Conservation (phyloP, 2,329 filamentous ascomycete genomes). For the Diaporthe longicolla region DNA sequence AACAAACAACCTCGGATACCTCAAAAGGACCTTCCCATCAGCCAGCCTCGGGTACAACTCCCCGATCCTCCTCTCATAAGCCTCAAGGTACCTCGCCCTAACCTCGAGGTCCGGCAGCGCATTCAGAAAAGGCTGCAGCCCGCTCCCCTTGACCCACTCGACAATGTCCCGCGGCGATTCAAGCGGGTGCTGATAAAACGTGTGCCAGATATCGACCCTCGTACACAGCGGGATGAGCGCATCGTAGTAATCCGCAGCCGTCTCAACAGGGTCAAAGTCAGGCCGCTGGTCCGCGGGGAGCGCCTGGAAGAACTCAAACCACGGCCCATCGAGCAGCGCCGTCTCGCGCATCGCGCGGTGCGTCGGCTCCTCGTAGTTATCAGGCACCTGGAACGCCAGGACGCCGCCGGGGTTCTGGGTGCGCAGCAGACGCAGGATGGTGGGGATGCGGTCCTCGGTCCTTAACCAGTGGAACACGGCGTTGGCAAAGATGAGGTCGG, state of each 20-base stretch:
- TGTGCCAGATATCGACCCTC: constrained; percentile 67
- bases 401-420: constrained; percentile 60
- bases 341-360: constrained; percentile 65
- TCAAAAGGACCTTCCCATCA: constrained; percentile 68
- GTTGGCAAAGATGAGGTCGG: constrained; percentile 68
- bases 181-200: constrained; percentile 66
- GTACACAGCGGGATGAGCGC: constrained; percentile 58
- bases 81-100: constrained; percentile 58
- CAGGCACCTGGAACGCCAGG: constrained; percentile 65
- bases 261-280: constrained; percentile 63
- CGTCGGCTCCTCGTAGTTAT: constrained; percentile 64
- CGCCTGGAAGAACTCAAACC: constrained; percentile 43
- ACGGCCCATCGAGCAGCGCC: constrained; percentile 51
- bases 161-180: constrained; percentile 64
- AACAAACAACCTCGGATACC: constrained; percentile 70
- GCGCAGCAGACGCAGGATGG: constrained; percentile 59
- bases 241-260: constrained; percentile 63
- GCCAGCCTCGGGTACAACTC: constrained; percentile 57
- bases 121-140: constrained; percentile 68
- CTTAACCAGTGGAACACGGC: constrained; percentile 73
- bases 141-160: constrained; percentile 73
- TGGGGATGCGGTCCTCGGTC: constrained; percentile 56
- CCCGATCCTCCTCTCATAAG: constrained; percentile 62
- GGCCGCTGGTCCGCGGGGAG: constrained; percentile 50
- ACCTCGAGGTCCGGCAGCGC: constrained; percentile 56